Evolutionary conservation across 805 yeast species (phyloP).

Genomic region (Pichia paraexigua): DNA sequence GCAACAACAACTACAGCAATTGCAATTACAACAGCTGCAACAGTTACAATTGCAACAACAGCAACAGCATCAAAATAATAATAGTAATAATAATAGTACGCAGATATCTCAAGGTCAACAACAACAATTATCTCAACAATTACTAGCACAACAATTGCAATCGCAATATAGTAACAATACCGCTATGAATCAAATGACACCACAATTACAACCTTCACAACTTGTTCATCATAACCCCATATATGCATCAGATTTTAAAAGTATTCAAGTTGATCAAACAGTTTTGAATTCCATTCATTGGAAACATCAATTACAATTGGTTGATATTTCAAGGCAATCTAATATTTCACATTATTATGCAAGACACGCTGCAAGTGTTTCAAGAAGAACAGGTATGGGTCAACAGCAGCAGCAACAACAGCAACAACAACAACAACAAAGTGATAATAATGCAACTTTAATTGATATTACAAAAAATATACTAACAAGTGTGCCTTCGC

Average conservation of each 20-base stretch:
- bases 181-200: conserved; percentile 17
- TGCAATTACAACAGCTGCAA: conserved; percentile 19
- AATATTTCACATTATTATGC: conserved; percentile 76
- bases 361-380: conserved; percentile 66
- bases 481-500: conserved; percentile 25
- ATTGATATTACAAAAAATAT: conserved; percentile 35
- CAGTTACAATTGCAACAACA: conserved; percentile 8
- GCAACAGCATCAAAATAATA: conserved; percentile 21
- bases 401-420: conserved; percentile 14
- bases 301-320: conserved; percentile 75
- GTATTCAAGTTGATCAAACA: conserved; percentile 29
- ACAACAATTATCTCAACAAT: conserved; percentile 27
- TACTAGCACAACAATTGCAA: conserved; percentile 23
- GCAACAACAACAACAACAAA: conserved; percentile 1
- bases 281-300: conserved; percentile 42
- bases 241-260: conserved; percentile 7
- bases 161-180: conserved; percentile 9
- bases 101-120: conserved; percentile 17
- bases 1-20: conserved; percentile 21
- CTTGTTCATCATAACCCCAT: conserved; percentile 16
- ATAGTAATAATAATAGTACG: conserved; percentile 20
- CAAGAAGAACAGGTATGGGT: conserved; percentile 33
- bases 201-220: conserved; percentile 22
- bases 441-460: conserved; percentile 21
- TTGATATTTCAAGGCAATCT: conserved; percentile 57